phyloP scores from a whole-genome alignment of 306 rosid genomes.

The Mimosa pudica region DNA sequence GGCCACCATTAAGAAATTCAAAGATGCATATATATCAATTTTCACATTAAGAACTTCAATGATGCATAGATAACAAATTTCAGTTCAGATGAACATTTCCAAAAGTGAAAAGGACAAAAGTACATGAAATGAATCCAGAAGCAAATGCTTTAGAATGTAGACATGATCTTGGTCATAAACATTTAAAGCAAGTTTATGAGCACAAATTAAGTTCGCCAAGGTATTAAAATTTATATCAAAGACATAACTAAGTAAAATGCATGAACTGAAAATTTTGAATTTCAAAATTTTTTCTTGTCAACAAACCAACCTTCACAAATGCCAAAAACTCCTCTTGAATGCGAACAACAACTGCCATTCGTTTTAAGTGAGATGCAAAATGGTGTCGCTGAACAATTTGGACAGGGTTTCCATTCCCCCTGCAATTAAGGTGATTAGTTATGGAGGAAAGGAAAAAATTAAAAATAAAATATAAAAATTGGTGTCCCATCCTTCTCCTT shows the following conservation, averaged over 20 bases:
- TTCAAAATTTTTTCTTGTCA: constrained; percentile 20
- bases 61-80: not conserved
- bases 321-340: constrained; percentile 85
- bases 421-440: constrained; percentile 36
- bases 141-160: not conserved
- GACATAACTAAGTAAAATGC: constrained; percentile 20
- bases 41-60: constrained; percentile 13
- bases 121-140: not conserved
- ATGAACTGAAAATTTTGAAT: constrained; percentile 20
- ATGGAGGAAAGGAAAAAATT: constrained; percentile 24
- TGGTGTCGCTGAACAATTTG: constrained; percentile 97
- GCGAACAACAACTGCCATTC: constrained; percentile 98
- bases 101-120: not conserved
- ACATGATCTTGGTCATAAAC: not conserved
- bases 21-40: constrained; percentile 4
- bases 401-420: constrained; percentile 86
- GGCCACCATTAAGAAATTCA: constrained; percentile 4
- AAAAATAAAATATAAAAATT: not conserved
- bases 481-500: not conserved
- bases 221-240: not conserved
- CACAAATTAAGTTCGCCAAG: constrained; percentile 7
- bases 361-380: constrained; percentile 91
- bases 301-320: constrained; percentile 85
- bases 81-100: constrained; percentile 3
- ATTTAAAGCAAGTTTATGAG: not conserved